A percentile compares a stretch with the other conserved stretches of the same genome.
Evolutionary conservation across 164 flowering plant species (phyloP).

Genomic region (Brasenia schreberi): DNA sequence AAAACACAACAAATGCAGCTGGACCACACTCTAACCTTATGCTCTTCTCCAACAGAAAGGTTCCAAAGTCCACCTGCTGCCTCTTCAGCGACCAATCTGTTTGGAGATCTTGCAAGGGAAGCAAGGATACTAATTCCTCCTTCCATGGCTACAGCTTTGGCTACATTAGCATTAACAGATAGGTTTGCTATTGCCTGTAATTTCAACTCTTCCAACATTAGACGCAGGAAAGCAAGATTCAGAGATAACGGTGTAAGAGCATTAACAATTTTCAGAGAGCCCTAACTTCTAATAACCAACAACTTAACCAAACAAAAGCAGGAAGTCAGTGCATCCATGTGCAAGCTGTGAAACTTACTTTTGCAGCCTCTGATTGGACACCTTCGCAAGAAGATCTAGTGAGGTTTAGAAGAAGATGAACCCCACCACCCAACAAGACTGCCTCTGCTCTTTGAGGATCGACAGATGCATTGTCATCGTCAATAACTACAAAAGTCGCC

Average conservation of each 20-base stretch:
- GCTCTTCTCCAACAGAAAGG: slow-evolving; percentile 98
- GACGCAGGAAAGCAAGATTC: background rate
- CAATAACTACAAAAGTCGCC: slow-evolving; percentile 93
- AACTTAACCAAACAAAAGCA: background rate
- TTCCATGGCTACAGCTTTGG: slow-evolving; percentile 92
- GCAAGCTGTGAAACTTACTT: slow-evolving; percentile 27
- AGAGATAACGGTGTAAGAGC: background rate
- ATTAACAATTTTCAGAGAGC: too few relatives aligned
- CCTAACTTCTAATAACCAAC: background rate
- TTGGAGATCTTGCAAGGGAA: slow-evolving; percentile 82
- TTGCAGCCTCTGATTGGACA: slow-evolving; percentile 92
- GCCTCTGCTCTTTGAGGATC: slow-evolving; percentile 81
- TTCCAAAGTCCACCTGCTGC: slow-evolving; percentile 99
- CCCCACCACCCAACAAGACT: slow-evolving; percentile 86
- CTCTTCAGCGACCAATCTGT: slow-evolving; percentile 96
- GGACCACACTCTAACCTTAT: slow-evolving; percentile 42
- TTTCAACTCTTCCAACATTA: background rate
- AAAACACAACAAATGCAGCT: background rate
- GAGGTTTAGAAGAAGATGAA: slow-evolving; percentile 61
- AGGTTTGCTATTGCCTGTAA: slow-evolving; percentile 91
- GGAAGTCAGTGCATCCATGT: background rate
- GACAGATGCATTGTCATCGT: slow-evolving; percentile 92
- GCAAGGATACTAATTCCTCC: slow-evolving; percentile 90
- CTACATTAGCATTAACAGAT: slow-evolving; percentile 85
- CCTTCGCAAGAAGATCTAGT: slow-evolving; percentile 90